phyloP scores from a whole-genome alignment of 768 basidiomycete genomes.

The Clathrus columnatus region DNA sequence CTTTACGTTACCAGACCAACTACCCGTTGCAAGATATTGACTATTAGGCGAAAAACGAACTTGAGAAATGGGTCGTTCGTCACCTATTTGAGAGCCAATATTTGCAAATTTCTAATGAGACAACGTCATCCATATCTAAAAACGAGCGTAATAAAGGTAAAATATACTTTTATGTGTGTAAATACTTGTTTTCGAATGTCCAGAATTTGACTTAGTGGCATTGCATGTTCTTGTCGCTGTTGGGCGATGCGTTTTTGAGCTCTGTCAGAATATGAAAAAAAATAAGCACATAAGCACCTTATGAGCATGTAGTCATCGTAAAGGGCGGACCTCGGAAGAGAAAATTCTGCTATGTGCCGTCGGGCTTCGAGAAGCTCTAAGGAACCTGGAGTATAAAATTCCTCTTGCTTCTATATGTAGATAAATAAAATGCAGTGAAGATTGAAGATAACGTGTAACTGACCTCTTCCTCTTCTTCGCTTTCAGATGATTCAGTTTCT shows the following conservation, averaged over 20 bases:
- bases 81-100: slow-evolving; percentile 95
- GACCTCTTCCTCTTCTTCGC: slow-evolving; percentile 60
- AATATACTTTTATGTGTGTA: slow-evolving; percentile 74
- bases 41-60: slow-evolving; percentile 94
- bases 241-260: slow-evolving; percentile 90
- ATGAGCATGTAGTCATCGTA: slow-evolving; percentile 39
- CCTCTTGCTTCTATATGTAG: slow-evolving; percentile 49
- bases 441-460: background rate
- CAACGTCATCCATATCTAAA: too few relatives aligned
- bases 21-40: slow-evolving; percentile 80
- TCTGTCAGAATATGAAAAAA: slow-evolving; percentile 49
- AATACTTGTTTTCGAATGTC: slow-evolving; percentile 91
- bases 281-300: slow-evolving; percentile 69
- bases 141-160: background rate
- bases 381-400: slow-evolving; percentile 92
- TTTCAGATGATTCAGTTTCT: slow-evolving; percentile 61
- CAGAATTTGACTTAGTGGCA: slow-evolving; percentile 82
- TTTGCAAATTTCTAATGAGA: slow-evolving; percentile 71
- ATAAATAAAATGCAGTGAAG: background rate
- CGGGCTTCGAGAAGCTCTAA: slow-evolving; percentile 81
- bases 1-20: slow-evolving; percentile 94
- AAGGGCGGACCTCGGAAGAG: slow-evolving; percentile 84
- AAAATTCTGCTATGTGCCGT: slow-evolving; percentile 83
- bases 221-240: slow-evolving; percentile 82
- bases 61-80: slow-evolving; percentile 88